phyloP scores from a whole-genome alignment of 352 stramenopile genomes.

The Phytophthora sansomeana region DNA sequence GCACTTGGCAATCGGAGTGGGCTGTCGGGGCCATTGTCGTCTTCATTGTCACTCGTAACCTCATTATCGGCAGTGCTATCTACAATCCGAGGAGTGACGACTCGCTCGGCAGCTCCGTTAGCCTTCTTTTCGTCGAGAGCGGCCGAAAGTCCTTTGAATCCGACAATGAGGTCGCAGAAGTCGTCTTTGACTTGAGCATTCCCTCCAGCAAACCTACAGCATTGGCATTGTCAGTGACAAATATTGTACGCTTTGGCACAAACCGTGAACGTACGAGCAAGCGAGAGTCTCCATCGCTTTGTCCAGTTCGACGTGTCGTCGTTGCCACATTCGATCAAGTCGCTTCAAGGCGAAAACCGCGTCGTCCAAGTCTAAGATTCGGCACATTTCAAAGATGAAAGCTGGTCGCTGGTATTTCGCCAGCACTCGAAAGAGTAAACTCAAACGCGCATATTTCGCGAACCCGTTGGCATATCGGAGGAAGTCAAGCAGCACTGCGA shows the following conservation, averaged over 20 bases:
- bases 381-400: conserved; percentile 76
- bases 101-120: conserved; percentile 20
- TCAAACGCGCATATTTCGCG: conserved; percentile 29
- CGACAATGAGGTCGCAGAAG: conserved; percentile 75
- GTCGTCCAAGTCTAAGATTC: conserved; percentile 70
- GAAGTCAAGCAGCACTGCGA: conserved; percentile 44
- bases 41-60: conserved; percentile 12
- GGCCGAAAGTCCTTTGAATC: conserved; percentile 43
- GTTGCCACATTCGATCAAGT: conserved; percentile 64
- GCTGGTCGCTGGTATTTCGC: conserved; percentile 53
- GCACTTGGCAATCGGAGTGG: conserved; percentile 25
- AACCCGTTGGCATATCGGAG: conserved; percentile 56
- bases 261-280: conserved; percentile 15
- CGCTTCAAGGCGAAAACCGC: conserved; percentile 65
- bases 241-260: background rate
- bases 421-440: conserved; percentile 63
- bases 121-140: conserved; percentile 12
- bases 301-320: conserved; percentile 37
- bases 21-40: conserved; percentile 13
- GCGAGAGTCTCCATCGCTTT: conserved; percentile 36
- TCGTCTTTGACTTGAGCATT: conserved; percentile 46
- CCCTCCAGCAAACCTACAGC: conserved; percentile 9
- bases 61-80: background rate
- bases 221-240: no score
- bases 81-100: conserved; percentile 19